phyloP scores from a whole-genome alignment of 768 basidiomycete species.

The Boletus barrowsii region DNA sequence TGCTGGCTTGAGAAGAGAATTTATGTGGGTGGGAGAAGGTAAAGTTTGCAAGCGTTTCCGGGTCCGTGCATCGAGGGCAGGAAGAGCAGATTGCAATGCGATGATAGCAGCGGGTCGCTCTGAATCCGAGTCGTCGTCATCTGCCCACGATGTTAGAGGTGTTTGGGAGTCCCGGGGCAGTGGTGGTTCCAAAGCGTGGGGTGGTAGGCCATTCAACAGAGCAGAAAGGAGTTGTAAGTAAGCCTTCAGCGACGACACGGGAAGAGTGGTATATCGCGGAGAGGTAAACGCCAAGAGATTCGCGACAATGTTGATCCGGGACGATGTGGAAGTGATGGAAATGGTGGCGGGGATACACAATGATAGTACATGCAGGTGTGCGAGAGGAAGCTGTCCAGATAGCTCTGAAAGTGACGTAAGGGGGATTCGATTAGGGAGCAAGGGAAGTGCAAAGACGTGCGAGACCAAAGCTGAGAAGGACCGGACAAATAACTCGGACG shows the following conservation, averaged over 20 bases:
- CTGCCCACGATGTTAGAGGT: constrained; percentile 14
- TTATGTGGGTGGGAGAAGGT: constrained; percentile 50
- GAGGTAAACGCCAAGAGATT: constrained; percentile 66
- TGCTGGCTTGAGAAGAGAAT: constrained; percentile 46
- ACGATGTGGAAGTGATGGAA: constrained; percentile 29
- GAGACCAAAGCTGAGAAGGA: constrained; percentile 44
- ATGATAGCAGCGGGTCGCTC: constrained; percentile 37
- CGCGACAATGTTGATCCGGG: constrained; percentile 60
- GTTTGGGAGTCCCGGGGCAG: constrained; percentile 16
- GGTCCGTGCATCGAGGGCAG: constrained; percentile 56
- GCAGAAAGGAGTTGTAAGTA: constrained; percentile 54
- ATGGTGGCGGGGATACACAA: constrained; percentile 30
- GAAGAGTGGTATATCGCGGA: constrained; percentile 55
- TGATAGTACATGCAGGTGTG: constrained; percentile 34
- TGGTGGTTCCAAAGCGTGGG: constrained; percentile 48
- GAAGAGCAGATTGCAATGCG: constrained; percentile 31
- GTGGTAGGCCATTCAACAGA: constrained; percentile 53
- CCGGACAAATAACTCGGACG: constrained; percentile 25
- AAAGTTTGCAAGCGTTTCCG: constrained; percentile 61
- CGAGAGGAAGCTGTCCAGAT: constrained; percentile 61
- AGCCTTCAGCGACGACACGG: constrained; percentile 41
- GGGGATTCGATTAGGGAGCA: constrained; percentile 75
- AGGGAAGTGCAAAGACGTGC: constrained; percentile 65
- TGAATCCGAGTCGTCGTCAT: constrained; percentile 42
- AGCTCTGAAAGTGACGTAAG: constrained; percentile 60